phyloP scores from a whole-genome alignment of 305 asterid genomes.

The Solanum hybrid region DNA sequence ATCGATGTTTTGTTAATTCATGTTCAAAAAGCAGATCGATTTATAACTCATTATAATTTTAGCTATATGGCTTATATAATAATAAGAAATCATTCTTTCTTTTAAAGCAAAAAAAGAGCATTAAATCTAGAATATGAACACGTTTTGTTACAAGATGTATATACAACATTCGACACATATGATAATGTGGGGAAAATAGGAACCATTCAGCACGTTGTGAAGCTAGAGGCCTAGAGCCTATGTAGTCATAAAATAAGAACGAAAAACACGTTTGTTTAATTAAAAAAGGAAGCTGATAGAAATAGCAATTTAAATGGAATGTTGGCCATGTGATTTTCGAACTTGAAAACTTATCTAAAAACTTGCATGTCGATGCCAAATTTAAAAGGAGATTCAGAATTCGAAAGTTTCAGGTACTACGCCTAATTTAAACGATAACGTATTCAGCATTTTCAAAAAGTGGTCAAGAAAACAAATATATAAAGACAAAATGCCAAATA shows the following conservation, averaged over 20 bases:
- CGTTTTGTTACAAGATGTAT: not conserved
- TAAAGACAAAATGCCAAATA: not conserved
- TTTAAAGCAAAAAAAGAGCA: not conserved
- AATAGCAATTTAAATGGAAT: not conserved
- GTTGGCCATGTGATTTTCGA: not conserved
- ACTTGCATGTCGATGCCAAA: not conserved
- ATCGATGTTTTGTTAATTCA: not conserved
- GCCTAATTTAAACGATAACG: not conserved
- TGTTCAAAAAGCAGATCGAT: not conserved
- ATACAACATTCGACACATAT: not conserved
- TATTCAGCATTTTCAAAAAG: not conserved
- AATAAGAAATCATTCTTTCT: not conserved
- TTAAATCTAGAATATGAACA: not conserved
- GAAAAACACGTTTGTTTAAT: slow-evolving; percentile 3
- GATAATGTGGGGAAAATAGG: not conserved
- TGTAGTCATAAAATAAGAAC: not conserved
- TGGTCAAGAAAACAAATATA: not conserved
- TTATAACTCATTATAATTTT: not conserved
- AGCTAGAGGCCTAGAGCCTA: not conserved
- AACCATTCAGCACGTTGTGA: not conserved
- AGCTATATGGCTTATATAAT: not conserved
- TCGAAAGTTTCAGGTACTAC: not conserved
- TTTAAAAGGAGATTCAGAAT: not conserved
- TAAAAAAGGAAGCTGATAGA: not conserved
- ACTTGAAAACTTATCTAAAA: not conserved